Percentiles rank a stretch among this genome's conserved stretches.
Conservation (phyloP, 768 basidiomycete genomes). For the Coprinopsis marcescibilis region DNA sequence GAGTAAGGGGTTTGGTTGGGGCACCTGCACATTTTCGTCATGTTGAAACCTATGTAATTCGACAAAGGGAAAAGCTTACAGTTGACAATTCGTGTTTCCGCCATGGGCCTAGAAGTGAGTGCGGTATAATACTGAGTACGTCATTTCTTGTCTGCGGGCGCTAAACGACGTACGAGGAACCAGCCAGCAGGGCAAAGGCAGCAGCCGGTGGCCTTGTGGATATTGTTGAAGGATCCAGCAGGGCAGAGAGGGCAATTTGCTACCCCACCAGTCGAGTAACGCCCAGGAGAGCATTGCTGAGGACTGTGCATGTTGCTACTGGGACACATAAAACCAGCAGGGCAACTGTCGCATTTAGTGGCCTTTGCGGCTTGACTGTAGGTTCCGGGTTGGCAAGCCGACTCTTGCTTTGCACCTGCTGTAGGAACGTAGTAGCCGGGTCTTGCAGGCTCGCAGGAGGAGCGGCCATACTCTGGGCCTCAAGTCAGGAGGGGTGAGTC, state of each 20-base stretch:
- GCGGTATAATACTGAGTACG: background rate
- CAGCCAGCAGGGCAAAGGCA: conserved; percentile 23
- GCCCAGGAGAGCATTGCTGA: conserved; percentile 21
- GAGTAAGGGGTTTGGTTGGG: conserved; percentile 22
- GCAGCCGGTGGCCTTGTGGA: conserved; percentile 21
- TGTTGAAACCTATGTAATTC: background rate
- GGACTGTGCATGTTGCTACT: conserved; percentile 15
- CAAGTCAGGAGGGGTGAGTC: background rate
- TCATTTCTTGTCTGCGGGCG: background rate
- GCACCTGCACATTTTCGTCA: conserved; percentile 16
- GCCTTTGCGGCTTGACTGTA: conserved; percentile 3
- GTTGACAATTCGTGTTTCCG: conserved; percentile 21
- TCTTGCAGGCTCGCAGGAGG: conserved; percentile 13
- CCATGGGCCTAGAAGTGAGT: conserved; percentile 11
- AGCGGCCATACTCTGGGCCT: conserved; percentile 13
- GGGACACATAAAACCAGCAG: conserved; percentile 20
- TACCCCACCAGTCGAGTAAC: conserved; percentile 19
- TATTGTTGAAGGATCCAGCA: conserved; percentile 21
- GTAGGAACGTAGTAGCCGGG: conserved; percentile 20
- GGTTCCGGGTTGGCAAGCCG: conserved; percentile 17
- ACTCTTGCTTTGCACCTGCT: conserved; percentile 15
- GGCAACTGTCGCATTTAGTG: conserved; percentile 12
- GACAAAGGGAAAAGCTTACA: conserved; percentile 5
- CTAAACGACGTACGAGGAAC: conserved; percentile 18
- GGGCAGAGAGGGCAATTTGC: conserved; percentile 17